These are phyloP conservation scores for Alternaria arbusti DNA, from an alignment of 2,329 filamentous ascomycete species.

Conservation along the genomic window DNA sequence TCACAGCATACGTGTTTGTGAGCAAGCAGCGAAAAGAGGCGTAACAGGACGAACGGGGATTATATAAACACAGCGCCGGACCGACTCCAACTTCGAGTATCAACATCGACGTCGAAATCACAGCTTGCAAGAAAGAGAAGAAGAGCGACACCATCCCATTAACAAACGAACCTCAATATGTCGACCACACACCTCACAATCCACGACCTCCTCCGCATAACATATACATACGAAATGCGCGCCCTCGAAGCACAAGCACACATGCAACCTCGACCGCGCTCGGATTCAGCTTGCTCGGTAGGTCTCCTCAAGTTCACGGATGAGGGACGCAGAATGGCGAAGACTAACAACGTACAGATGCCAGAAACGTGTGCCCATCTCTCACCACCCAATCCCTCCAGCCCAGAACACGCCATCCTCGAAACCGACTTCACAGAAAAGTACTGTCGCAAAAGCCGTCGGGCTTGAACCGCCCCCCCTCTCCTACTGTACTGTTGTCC, in stretches of 20 bases:
- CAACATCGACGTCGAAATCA: not conserved
- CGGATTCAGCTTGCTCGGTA: slow-evolving; percentile 35
- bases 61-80: slow-evolving; percentile 5
- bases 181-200: slow-evolving; percentile 41
- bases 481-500: not conserved
- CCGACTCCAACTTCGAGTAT: not conserved
- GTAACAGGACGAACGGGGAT: slow-evolving; percentile 2
- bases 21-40: slow-evolving; percentile 15
- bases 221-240: slow-evolving; percentile 42
- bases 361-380: slow-evolving; percentile 33
- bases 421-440: slow-evolving; percentile 41
- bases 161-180: slow-evolving; percentile 21
- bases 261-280: slow-evolving; percentile 17
- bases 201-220: slow-evolving; percentile 44
- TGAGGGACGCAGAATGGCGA: not conserved
- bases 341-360: slow-evolving; percentile 23
- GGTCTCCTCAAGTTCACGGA: not conserved
- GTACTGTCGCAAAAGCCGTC: slow-evolving; percentile 23
- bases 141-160: not conserved
- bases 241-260: slow-evolving; percentile 24
- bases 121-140: not conserved
- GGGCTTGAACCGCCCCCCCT: not conserved
- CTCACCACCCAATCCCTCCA: slow-evolving; percentile 14
- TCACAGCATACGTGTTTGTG: slow-evolving; percentile 27
- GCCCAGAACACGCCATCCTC: slow-evolving; percentile 17